Base-by-base conservation (phyloP, 225 moss, liverwort and hornwort genomes). In the Sphagnum tenellum region DNA sequence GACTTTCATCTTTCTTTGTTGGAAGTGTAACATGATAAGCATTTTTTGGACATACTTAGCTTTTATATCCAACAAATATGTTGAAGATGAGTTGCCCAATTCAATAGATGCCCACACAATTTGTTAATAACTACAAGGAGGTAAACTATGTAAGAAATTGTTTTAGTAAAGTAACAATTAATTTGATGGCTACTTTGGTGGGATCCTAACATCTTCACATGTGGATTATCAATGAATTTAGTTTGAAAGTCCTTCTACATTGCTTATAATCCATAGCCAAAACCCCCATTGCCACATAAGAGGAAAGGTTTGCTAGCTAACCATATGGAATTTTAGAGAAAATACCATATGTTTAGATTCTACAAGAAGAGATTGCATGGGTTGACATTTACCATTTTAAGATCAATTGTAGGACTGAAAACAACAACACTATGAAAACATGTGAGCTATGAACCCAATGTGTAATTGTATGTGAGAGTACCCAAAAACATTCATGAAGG, bases 211-310 rank as follows among this genome's bases (percentile, higher is more conserved):
- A 79, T 49, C 79, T 77, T 12, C 79, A 72, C 77, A 72, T 75
- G 47, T 84, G 83, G 11, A 77, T 72, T 44, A 77, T 74, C 56
- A n/a, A n/a, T n/a, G n/a, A n/a, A n/a, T n/a, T n/a, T n/a, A n/a
- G n/a, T n/a, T n/a, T n/a, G n/a, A 80, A 84, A 9, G 83, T 84
- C 64, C 79, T 75, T 64, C 75, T 70, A 69, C 80, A 84, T 73
- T 80, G 80, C 72, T 77, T 80, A 77, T 75, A 56, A 65, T 10
- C 51, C 29, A 45, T 8, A 45, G 29, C 52, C 65, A 65, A 12
- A 29, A 53, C 44, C 50, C 51, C 11, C 11, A 50, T 10, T 12
- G n/a, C n/a, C 6, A 63, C n/a, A 10, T n/a, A 10, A 63, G 63
- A 48, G 12, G 12, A 48, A 13, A 11, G 11, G 45, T 2, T 11